Evolutionary conservation across 2,329 filamentous ascomycete genomes (phyloP), one percentile per base, ranked within the genome.

Genomic region (Xylariaceae sp.): DNA sequence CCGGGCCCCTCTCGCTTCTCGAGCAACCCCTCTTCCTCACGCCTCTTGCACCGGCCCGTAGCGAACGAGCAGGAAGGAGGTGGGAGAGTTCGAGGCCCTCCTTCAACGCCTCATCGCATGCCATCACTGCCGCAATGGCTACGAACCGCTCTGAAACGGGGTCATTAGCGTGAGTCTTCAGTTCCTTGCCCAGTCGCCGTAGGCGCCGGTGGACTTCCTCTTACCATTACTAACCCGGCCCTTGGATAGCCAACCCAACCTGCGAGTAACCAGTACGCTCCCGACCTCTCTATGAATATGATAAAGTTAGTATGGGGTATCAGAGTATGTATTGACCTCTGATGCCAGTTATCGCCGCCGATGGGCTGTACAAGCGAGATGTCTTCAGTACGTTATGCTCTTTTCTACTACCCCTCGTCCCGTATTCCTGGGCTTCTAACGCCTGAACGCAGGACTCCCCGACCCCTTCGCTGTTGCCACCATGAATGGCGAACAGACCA

Each of bases 321-420:
- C 48, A 26, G 26, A 39, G 40, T 55, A 40, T 53, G 40, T 55
- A 40, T 53, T 63, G 43, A 64, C 44, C 31, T 40, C 12, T 47
- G 47, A 60, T 65, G 65, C 27, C 72, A 97, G 94, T 99, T 76
- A 96, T 99, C 78, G 94, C 94, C 65, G 94, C 94, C 65, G 94
- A 99, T 80, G 94, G 94, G 58, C 80, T 99, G 63, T 97, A 96
- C 80, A 99, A 97, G 80, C 86, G 94, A 75, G 94, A 99, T 89
- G 91, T 99, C 59, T 97, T 99, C 75, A 84, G 94, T 97, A 87
- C 67, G 90, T 84, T 55, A 26, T 52, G 48, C 56, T 56, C 43
- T 34, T n/a, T 9, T 12, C 11, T 50, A 8, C n/a, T 31, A n/a
- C 39, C 29, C 31, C 34, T 30, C 30, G 37, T 44, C 19, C 27